Base-by-base conservation (phyloP, 1,139 yeast species). In the Geotrichum siamense region DNA sequence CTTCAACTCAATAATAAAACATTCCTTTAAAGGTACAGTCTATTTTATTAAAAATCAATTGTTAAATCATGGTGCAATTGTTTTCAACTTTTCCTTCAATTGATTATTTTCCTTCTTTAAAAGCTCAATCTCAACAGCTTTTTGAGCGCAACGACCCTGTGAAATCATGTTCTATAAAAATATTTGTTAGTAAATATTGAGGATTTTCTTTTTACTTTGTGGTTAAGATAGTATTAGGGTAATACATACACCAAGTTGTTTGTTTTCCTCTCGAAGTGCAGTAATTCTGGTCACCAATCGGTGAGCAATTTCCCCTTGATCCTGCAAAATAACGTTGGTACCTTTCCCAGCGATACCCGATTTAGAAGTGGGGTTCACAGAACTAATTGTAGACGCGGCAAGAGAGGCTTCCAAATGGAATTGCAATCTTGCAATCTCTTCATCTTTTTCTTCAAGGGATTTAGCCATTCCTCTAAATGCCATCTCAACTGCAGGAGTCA, bases 221-320 rank as follows among this genome's bases (percentile, higher is more conserved):
- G 13, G 41, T 37, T 23, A 15, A 25, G 22, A n/a, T n/a, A n/a
- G n/a, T n/a, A n/a, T n/a, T n/a, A n/a, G n/a, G n/a, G n/a, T n/a
- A n/a, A 8, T 10, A 50, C 56, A 44, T 52, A 53, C 57, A 15
- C 82, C 72, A 60, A 86, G 71, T 47, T 72, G 75, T 47, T 77
- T 80, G 58, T 87, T 87, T 59, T 87, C 96, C 38, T 71, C 72
- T 21, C 77, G 76, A 51, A 86, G 66, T 47, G 72, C 65, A 47
- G 76, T 75, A 50, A 87, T 58, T 51, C 85, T 78, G 41, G 74
- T 71, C 41, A 85, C 69, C 45, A 84, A 75, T 53, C 82, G 80
- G 58, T 86, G 94, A 6, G 91, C 79, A 41, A 85, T 64, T 52
- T 84, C 93, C 53, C 82, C 78, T 39, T 79, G 83, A 55, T 86